Evolutionary conservation across 2,329 filamentous ascomycete species (phyloP).

Genomic region (Colletotrichum sp.): DNA sequence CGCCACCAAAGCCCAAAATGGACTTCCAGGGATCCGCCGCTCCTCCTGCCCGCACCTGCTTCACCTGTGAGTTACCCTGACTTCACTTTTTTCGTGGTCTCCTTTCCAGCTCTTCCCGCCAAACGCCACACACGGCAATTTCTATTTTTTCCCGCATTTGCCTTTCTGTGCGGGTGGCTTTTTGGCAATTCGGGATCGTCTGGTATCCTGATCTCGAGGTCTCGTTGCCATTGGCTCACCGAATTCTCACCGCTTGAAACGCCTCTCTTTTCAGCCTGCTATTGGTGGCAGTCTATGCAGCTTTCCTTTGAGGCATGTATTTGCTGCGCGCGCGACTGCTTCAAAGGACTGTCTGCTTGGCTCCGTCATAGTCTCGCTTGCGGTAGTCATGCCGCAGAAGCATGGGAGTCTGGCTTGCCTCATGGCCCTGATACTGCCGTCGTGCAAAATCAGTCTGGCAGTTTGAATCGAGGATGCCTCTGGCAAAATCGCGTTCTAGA

Average conservation of each 20-base stretch:
- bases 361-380: background rate
- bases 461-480: background rate
- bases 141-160: background rate
- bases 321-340: background rate
- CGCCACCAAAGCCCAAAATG: conserved; percentile 31
- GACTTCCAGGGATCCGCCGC: conserved; percentile 33
- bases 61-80: conserved; percentile 51
- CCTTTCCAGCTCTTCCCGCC: background rate
- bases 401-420: background rate
- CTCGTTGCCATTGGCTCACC: conserved; percentile 5
- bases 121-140: background rate
- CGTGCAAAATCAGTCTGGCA: background rate
- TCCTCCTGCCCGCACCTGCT: conserved; percentile 45
- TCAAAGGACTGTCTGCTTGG: background rate
- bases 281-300: conserved; percentile 12
- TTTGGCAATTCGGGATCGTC: background rate
- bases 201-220: background rate
- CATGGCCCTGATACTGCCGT: background rate
- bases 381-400: background rate
- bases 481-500: background rate
- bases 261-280: background rate
- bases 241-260: background rate
- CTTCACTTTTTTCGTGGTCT: background rate
- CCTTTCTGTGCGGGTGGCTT: conserved; percentile 13
- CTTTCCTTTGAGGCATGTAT: background rate